Conservation (phyloP, 2,329 filamentous ascomycete genomes). For the Aurifilum marmelostoma region DNA sequence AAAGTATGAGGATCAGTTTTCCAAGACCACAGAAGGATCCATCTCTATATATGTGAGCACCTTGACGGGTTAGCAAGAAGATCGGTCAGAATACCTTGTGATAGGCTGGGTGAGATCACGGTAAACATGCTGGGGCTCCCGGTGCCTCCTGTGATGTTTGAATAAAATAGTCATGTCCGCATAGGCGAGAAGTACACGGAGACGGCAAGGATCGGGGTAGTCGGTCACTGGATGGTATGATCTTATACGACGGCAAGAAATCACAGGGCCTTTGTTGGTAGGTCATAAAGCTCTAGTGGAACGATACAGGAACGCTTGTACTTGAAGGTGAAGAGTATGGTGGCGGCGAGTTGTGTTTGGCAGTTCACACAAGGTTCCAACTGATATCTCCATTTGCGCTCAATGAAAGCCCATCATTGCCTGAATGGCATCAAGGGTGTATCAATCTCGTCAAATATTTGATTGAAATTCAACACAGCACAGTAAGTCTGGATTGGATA, state of each 20-base stretch:
- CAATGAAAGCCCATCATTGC: no score
- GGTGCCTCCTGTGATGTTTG: neutral
- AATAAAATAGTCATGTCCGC: neutral
- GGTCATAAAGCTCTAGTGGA: neutral
- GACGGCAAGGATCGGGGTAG: neutral
- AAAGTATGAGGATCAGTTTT: no score
- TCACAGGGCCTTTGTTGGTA: neutral
- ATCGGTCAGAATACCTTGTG: neutral
- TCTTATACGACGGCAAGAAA: neutral
- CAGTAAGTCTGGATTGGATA: no score
- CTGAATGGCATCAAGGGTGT: no score
- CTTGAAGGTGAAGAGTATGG: neutral
- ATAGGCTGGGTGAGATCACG: neutral
- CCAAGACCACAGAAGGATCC: no score
- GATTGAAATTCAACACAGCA: no score
- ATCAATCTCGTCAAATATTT: no score
- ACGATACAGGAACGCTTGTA: neutral
- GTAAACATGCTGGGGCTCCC: neutral
- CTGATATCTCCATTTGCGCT: no score
- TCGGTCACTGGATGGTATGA: neutral
- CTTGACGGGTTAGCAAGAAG: neutral
- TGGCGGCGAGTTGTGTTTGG: neutral
- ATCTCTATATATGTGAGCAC: neutral
- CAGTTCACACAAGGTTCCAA: neutral
- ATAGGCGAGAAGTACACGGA: neutral